These are phyloP conservation scores for Paxillus ammoniavirescens DNA, from an alignment of 768 basidiomycete genomes.

Conservation along the genomic window DNA sequence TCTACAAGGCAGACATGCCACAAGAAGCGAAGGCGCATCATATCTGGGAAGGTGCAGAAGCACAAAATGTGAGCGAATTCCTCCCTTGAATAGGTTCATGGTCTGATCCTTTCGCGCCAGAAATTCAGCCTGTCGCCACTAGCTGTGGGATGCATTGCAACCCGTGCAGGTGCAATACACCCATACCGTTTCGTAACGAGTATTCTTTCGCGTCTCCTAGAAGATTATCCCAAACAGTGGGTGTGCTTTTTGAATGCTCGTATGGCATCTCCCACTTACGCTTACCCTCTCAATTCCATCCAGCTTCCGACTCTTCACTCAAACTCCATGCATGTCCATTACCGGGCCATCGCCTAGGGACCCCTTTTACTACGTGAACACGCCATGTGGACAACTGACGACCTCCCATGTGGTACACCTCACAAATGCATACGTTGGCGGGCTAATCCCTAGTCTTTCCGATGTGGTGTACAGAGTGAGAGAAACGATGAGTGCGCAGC, in stretches of 20 bases:
- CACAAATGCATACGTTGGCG: constrained; percentile 53
- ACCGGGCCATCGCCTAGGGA: constrained; percentile 19
- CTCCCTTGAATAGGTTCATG: neutral
- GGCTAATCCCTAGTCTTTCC: constrained; percentile 43
- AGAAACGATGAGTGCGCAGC: constrained; percentile 65
- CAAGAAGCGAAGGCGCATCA: constrained; percentile 36
- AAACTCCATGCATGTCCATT: constrained; percentile 40
- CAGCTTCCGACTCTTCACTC: constrained; percentile 43
- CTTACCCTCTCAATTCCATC: neutral
- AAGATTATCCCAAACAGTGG: constrained; percentile 41
- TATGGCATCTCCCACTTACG: constrained; percentile 2
- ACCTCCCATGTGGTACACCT: constrained; percentile 49
- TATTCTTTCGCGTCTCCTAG: constrained; percentile 51
- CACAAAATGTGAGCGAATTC: constrained; percentile 31
- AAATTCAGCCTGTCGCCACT: constrained; percentile 45
- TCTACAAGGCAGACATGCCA: constrained; percentile 52
- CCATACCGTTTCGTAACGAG: constrained; percentile 69
- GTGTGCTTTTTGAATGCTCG: constrained; percentile 11
- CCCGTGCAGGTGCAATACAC: constrained; percentile 60
- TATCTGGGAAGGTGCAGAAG: constrained; percentile 31
- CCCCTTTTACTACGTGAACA: constrained; percentile 39
- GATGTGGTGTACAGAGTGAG: constrained; percentile 34
- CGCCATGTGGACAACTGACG: constrained; percentile 39
- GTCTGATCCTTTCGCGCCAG: constrained; percentile 31
- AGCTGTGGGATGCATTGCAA: constrained; percentile 50